Percentiles rank a stretch among this genome's conserved stretches.
These are phyloP conservation scores for Exophiala sp. DNA, from an alignment of 2,329 filamentous ascomycete species.

Conservation along the genomic window DNA sequence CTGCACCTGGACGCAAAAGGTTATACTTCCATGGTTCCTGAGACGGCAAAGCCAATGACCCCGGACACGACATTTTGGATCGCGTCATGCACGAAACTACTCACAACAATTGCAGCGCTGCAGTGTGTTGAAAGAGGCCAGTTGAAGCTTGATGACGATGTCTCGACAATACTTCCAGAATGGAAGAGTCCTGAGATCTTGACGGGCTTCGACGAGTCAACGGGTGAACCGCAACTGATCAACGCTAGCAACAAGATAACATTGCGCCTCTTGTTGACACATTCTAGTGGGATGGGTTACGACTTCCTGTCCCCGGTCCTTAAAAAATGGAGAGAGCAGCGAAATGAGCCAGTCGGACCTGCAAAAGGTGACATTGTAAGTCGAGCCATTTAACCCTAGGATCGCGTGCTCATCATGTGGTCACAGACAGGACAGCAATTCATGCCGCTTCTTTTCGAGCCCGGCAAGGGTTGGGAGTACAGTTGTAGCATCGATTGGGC, in stretches of 20 bases:
- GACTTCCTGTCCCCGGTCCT: constrained; percentile 20
- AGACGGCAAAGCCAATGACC: constrained; percentile 16
- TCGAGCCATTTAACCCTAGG: background rate
- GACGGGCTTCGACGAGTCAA: constrained; percentile 39
- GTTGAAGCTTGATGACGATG: constrained; percentile 43
- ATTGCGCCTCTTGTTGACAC: constrained; percentile 23
- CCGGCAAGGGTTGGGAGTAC: constrained; percentile 49
- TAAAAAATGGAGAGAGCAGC: constrained; percentile 18
- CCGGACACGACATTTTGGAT: constrained; percentile 26
- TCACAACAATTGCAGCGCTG: constrained; percentile 50
- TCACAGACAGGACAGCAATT: constrained; percentile 1
- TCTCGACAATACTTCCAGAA: constrained; percentile 45
- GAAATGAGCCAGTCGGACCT: background rate
- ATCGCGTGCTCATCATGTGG: background rate
- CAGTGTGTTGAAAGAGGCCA: constrained; percentile 51
- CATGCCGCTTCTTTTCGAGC: constrained; percentile 34
- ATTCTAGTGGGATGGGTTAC: constrained; percentile 21
- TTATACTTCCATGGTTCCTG: constrained; percentile 8
- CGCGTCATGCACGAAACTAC: constrained; percentile 39
- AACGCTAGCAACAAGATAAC: constrained; percentile 27
- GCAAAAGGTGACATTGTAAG: constrained; percentile 7
- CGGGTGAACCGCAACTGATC: constrained; percentile 31
- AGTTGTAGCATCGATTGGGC: constrained; percentile 49
- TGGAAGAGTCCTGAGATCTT: constrained; percentile 46
- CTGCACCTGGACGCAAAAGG: constrained; percentile 15